Evolutionary conservation across 495 filamentous ascomycete species (phyloP), one percentile per base, ranked within the genome.

Genomic region (Talaromyces trachyspermus): DNA sequence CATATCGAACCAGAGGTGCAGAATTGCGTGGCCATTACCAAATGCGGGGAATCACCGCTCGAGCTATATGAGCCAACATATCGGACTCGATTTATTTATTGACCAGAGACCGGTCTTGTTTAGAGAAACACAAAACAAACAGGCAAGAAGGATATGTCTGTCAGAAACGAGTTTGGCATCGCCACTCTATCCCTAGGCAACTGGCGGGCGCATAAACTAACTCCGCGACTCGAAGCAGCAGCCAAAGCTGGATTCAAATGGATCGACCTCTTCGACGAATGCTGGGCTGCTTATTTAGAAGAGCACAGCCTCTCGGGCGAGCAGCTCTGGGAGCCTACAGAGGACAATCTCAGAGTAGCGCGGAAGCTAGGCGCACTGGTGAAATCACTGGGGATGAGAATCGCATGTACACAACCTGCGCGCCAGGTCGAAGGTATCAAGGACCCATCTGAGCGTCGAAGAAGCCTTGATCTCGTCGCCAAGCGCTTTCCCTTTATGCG

Each of bases 201-300:
- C 35, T 59, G 53, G 49, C 38, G 54, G 30, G 43, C 55, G 23
- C 64, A 67, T 42, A 47, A 20, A 1, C 55, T 67, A 11, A 40
- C 48, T 17, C 55, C 60, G 3, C 53, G 62, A 18, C 50, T 67
- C 12, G 41, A 58, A 43, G 58, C 56, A 40, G 64, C 64, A 5
- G 61, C 62, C 3, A 46, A 55, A 45, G 55, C 58, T 0, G 62
- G 64, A 1, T 67, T 60, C 40, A 35, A 56, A 49, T 57, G 55
- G 50, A 65, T 67, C 46, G 64, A 65, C 38, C 51, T 67, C 4
- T 67, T 67, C 36, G 64, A 67, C 38, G 62, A 67, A 18, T 65
- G 61, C 50, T 67, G 64, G 64, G 64, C 60, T 5, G 56, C 56
- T 4, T 65, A 64, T 36, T 48, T 65, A 1, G 58, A 57, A 9